These are phyloP conservation scores for Didymella pomorum DNA, from an alignment of 2,329 filamentous ascomycete species.

Conservation along the genomic window DNA sequence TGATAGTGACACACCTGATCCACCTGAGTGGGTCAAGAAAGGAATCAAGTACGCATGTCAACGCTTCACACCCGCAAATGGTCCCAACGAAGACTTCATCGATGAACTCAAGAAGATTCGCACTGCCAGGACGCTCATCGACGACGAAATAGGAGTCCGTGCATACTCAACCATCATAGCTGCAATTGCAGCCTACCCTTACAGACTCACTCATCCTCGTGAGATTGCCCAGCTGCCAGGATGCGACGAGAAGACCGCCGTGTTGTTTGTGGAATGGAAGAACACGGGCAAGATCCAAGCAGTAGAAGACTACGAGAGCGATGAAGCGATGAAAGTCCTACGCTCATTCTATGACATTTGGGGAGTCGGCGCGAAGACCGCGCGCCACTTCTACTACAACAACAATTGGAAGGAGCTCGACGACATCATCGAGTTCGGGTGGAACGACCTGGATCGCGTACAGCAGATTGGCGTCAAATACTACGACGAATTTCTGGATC, in stretches of 20 bases:
- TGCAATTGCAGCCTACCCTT: constrained; percentile 80
- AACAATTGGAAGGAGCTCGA: constrained; percentile 84
- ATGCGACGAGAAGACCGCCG: constrained; percentile 80
- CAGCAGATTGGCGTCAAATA: constrained; percentile 96
- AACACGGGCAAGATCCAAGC: constrained; percentile 69
- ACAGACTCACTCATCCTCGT: constrained; percentile 56
- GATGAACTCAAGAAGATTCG: constrained; percentile 77
- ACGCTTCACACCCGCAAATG: constrained; percentile 72
- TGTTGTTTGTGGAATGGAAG: constrained; percentile 79
- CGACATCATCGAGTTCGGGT: constrained; percentile 84
- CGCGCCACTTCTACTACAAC: constrained; percentile 79
- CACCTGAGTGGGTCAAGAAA: constrained; percentile 74
- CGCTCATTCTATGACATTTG: constrained; percentile 83
- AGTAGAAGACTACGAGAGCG: constrained; percentile 68
- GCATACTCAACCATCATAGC: constrained; percentile 91
- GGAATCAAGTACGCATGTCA: constrained; percentile 79
- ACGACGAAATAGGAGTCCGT: constrained; percentile 80
- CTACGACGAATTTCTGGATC: constrained; percentile 81
- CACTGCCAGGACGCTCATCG: constrained; percentile 71
- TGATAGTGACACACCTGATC: constrained; percentile 63
- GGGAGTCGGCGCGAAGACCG: constrained; percentile 87
- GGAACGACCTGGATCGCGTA: constrained; percentile 75
- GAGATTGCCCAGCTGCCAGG: constrained; percentile 70
- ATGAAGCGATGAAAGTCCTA: constrained; percentile 71
- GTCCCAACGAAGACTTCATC: constrained; percentile 80